These are phyloP conservation scores for Albifimbria verrucaria DNA, from an alignment of 2,329 filamentous ascomycete genomes.

Conservation along the genomic window DNA sequence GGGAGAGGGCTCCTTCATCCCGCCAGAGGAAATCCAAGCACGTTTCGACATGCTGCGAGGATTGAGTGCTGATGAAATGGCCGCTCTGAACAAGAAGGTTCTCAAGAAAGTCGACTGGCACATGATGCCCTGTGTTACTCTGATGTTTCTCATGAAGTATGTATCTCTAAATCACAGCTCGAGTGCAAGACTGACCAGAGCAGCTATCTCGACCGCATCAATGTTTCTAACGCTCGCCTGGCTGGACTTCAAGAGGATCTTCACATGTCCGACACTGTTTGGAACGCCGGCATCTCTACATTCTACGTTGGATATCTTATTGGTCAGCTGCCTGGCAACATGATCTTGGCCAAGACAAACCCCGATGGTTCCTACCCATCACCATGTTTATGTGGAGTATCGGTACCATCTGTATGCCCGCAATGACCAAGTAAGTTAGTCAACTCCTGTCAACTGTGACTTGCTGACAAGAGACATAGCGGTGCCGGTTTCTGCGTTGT, in stretches of 20 bases:
- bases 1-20: neutral
- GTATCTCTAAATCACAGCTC: neutral
- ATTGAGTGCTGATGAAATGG: constrained; percentile 18
- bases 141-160: constrained; percentile 25
- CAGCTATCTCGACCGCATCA: constrained; percentile 3
- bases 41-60: constrained; percentile 18
- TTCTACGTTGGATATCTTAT: constrained; percentile 1
- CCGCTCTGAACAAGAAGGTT: constrained; percentile 20
- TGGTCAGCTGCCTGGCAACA: neutral
- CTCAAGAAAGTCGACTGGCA: constrained; percentile 27
- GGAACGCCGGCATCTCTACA: neutral
- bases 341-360: constrained; percentile 1
- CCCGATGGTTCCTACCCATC: neutral
- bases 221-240: constrained; percentile 1
- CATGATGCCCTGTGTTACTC: constrained; percentile 23
- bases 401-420: neutral
- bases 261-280: neutral
- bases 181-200: neutral
- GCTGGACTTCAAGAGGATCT: constrained; percentile 1
- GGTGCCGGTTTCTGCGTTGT: neutral
- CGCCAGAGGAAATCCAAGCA: constrained; percentile 16
- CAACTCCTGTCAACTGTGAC: neutral
- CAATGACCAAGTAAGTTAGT: constrained; percentile 5
- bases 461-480: constrained; percentile 1
- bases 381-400: neutral